These are phyloP conservation scores for Paracoccidioides brasiliensis DNA, from an alignment of 2,329 filamentous ascomycete species.

Conservation along the genomic window DNA sequence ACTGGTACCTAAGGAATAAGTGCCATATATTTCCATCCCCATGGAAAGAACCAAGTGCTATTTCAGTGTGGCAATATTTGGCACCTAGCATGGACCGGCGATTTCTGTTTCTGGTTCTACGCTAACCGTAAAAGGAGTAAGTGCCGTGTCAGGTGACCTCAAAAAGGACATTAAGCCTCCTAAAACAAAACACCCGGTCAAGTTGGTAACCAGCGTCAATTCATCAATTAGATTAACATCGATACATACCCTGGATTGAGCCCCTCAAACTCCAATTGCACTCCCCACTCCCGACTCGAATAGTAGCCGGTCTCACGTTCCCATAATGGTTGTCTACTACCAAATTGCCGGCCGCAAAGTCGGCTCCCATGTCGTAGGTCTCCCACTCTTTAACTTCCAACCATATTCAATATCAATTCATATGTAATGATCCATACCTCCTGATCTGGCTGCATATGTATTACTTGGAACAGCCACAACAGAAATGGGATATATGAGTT, in stretches of 20 bases:
- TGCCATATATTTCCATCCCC: no score
- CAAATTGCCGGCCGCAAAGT: conserved; percentile 39
- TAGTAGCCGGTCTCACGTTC: conserved; percentile 2
- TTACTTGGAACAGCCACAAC: background rate
- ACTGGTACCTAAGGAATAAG: no score
- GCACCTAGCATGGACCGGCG: background rate
- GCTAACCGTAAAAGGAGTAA: conserved; percentile 4
- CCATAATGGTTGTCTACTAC: conserved; percentile 41
- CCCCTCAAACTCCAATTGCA: background rate
- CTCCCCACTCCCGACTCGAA: background rate
- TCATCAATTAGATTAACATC: background rate
- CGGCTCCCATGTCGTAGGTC: conserved; percentile 40
- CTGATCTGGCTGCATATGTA: background rate
- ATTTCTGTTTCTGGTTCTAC: background rate
- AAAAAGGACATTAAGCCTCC: background rate
- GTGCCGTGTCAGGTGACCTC: conserved; percentile 2
- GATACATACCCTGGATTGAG: background rate
- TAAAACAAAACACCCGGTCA: background rate
- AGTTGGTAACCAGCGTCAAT: background rate
- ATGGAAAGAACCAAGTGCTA: no score
- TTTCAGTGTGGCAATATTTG: no score
- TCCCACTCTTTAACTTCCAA: background rate
- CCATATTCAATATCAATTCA: background rate
- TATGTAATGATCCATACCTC: background rate
- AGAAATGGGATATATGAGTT: background rate